Evolutionary conservation across 2,329 filamentous ascomycete species (phyloP).

Genomic region (Ophiostoma triangulosporum): DNA sequence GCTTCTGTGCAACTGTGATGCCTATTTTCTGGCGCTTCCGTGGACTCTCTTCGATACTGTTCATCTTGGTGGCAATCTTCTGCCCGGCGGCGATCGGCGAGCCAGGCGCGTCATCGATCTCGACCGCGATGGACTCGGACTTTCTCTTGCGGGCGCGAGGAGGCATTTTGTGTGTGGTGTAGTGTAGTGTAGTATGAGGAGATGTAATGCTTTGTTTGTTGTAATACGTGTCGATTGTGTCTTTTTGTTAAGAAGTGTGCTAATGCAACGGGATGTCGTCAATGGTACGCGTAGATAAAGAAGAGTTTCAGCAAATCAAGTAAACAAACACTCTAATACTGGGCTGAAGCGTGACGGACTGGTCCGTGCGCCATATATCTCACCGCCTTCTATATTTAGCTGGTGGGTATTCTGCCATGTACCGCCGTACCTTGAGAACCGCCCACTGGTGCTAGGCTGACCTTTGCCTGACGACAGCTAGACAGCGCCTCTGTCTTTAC

Average conservation of each 20-base stretch:
- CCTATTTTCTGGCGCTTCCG: slow-evolving; percentile 47
- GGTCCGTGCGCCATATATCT: slow-evolving; percentile 10
- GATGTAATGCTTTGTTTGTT: not conserved
- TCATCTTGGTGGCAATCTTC: slow-evolving; percentile 22
- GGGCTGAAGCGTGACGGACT: slow-evolving; percentile 1
- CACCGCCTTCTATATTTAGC: slow-evolving; percentile 10
- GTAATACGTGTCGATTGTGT: no score
- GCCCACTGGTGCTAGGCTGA: slow-evolving; percentile 11
- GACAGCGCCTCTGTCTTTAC: not conserved
- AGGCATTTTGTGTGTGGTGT: slow-evolving; percentile 24
- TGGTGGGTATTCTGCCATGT: slow-evolving; percentile 5
- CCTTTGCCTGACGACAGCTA: slow-evolving; percentile 15
- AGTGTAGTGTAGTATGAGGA: not conserved
- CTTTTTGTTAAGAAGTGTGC: no score
- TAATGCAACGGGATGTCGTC: not conserved
- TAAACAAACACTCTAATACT: slow-evolving; percentile 12
- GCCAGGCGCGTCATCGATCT: slow-evolving; percentile 15
- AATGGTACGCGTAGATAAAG: not conserved
- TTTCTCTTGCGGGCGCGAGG: slow-evolving; percentile 34
- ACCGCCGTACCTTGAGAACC: not conserved
- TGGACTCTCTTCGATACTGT: slow-evolving; percentile 37
- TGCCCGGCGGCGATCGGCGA: slow-evolving; percentile 12
- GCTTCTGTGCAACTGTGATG: slow-evolving; percentile 62
- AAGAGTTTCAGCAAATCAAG: not conserved
- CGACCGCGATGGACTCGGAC: slow-evolving; percentile 24